A percentile compares a stretch with the other conserved stretches of the same genome.
phyloP scores from a whole-genome alignment of 164 flowering plant genomes.

The Tinospora cordifolia region DNA sequence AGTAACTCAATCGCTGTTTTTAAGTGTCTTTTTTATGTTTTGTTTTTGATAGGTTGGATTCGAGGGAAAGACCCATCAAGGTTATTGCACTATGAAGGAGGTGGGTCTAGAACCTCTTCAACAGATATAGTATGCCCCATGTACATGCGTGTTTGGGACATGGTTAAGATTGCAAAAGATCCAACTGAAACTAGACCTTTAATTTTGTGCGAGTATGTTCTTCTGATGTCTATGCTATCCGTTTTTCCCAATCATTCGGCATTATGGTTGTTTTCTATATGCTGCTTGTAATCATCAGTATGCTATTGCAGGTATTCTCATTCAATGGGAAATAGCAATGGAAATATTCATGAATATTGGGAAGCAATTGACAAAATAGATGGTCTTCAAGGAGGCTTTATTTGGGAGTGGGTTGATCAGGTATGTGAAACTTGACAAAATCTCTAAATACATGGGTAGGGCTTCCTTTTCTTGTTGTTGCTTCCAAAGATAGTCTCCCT shows the following conservation, averaged over 20 bases:
- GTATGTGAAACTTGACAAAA: constrained; percentile 22
- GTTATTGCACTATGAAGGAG: constrained; percentile 90
- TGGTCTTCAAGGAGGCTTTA: constrained; percentile 99
- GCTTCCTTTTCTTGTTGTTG: neutral
- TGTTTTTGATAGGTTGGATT: constrained; percentile 59
- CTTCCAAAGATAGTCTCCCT: neutral
- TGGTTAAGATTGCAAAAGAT: constrained; percentile 80
- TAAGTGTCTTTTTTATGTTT: neutral
- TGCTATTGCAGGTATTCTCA: constrained; percentile 71
- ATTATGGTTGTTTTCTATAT: constrained; percentile 1
- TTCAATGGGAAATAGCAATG: constrained; percentile 96
- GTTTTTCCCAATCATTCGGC: neutral
- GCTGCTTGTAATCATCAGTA: neutral
- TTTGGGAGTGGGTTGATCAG: constrained; percentile 99
- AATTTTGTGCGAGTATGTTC: constrained; percentile 92
- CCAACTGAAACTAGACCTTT: constrained; percentile 78
- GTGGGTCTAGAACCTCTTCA: constrained; percentile 87
- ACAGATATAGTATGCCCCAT: constrained; percentile 96
- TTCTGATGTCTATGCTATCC: neutral
- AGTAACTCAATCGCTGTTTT: neutral
- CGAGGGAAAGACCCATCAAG: constrained; percentile 82
- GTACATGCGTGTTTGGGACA: constrained; percentile 97
- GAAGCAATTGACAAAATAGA: constrained; percentile 80
- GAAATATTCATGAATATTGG: constrained; percentile 82
- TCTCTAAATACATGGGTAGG: neutral